phyloP scores from a whole-genome alignment of 257 asterid species.

The Penstemon eatonii region DNA sequence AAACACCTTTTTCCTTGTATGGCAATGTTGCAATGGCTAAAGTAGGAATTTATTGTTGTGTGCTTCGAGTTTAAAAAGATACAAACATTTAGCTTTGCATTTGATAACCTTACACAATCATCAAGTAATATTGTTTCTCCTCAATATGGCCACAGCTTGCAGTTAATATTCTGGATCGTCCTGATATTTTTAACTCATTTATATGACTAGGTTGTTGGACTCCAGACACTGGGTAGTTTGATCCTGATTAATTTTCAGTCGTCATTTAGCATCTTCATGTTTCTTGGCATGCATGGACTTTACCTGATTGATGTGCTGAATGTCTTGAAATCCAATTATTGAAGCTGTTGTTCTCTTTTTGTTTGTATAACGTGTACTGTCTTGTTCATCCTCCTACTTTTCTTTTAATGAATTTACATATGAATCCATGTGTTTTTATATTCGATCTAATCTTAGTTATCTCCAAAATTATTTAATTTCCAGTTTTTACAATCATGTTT shows the following conservation, averaged over 20 bases:
- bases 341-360: background rate
- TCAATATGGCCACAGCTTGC: background rate
- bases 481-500: constrained; percentile 18
- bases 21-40: background rate
- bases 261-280: constrained; percentile 2
- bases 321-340: constrained; percentile 2
- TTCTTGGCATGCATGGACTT: constrained; percentile 3
- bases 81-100: constrained; percentile 5
- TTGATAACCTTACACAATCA: background rate
- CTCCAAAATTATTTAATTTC: background rate
- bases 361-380: background rate
- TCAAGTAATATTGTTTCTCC: background rate
- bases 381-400: constrained; percentile 5
- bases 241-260: constrained; percentile 5
- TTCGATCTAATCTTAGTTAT: constrained; percentile 15
- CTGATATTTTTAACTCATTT: background rate
- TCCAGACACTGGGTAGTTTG: background rate
- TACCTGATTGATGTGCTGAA: background rate
- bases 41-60: background rate
- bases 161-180: background rate
- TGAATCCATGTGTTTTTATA: background rate
- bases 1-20: background rate
- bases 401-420: constrained; percentile 3
- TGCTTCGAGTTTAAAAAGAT: constrained; percentile 10
- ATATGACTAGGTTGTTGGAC: constrained; percentile 4